Evolutionary conservation across 2,329 filamentous ascomycete species (phyloP), one percentile per base, ranked within the genome.

Genomic region (Pezicula radicicola): DNA sequence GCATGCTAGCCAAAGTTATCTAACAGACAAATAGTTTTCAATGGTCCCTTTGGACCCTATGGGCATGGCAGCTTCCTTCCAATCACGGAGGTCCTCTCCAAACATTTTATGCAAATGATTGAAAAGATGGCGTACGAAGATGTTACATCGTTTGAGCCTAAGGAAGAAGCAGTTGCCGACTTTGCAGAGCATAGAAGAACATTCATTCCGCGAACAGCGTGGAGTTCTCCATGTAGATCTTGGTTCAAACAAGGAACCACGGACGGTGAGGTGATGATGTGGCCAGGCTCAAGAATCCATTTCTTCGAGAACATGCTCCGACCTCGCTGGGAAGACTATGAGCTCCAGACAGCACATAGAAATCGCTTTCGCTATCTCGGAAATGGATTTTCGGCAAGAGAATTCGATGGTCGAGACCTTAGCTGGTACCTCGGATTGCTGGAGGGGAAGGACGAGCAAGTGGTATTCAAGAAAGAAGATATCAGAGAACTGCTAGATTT

Each of bases 281-380:
- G 74, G 73, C 76, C 76, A 1, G 77, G 77, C 1, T 72, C 68
- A 1, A 73, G 71, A 0, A 69, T 79, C 49, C 76, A 79, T 48
- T 79, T 77, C 55, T 64, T 72, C 40, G 68, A 73, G 47, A 59
- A 64, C 6, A 70, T 74, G 58, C 64, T 66, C 44, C 57, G 56
- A 7, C 69, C 69, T 3, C 66, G 72, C 10, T 73, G 63, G 55
- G 72, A 74, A 56, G 72, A 75, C 54, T 74, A 70, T 58, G 67
- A 72, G 35, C 68, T 71, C 49, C 63, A 61, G 9, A 71, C 71
- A 50, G 35, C 45, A n/a, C 44, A 46, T 30, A 52, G 37, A n/a
- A 57, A 57, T 37, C 46, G 52, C 12, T 57, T 72, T 49, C 55
- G 60, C 0, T 73, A 65, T 58, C 66, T 74, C 12, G 70, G 70